Conservation (phyloP, 257 asterid species). For the Solanum chilense region DNA sequence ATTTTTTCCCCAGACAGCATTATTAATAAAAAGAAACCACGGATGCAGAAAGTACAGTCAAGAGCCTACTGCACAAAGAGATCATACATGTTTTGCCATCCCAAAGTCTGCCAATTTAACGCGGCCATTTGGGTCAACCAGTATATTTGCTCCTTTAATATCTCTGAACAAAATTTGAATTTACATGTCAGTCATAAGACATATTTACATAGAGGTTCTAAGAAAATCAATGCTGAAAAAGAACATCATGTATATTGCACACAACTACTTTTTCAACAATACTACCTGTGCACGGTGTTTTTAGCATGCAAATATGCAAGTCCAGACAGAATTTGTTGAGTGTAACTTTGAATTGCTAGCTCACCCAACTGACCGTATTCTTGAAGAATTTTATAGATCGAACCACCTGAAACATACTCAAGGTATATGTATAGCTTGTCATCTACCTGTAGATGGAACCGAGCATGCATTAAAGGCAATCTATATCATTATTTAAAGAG, state of each 20-base stretch:
- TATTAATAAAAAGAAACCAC: not conserved
- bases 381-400: constrained; percentile 83
- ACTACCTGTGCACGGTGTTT: constrained; percentile 83
- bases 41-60: not conserved
- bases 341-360: constrained; percentile 82
- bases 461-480: not conserved
- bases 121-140: constrained; percentile 91
- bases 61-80: not conserved
- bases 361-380: constrained; percentile 89
- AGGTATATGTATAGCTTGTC: constrained; percentile 73
- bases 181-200: not conserved
- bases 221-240: not conserved
- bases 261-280: not conserved
- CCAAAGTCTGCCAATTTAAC: constrained; percentile 95
- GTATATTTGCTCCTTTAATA: constrained; percentile 95
- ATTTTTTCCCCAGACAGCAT: not conserved
- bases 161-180: constrained; percentile 42
- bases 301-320: constrained; percentile 79
- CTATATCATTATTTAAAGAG: not conserved
- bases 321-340: constrained; percentile 86
- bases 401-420: constrained; percentile 94
- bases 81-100: constrained; percentile 94
- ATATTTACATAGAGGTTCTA: not conserved
- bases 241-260: not conserved
- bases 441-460: constrained; percentile 43